Evolutionary conservation across 2,329 filamentous ascomycete species (phyloP).

Genomic region (Lecanicillium sp.): DNA sequence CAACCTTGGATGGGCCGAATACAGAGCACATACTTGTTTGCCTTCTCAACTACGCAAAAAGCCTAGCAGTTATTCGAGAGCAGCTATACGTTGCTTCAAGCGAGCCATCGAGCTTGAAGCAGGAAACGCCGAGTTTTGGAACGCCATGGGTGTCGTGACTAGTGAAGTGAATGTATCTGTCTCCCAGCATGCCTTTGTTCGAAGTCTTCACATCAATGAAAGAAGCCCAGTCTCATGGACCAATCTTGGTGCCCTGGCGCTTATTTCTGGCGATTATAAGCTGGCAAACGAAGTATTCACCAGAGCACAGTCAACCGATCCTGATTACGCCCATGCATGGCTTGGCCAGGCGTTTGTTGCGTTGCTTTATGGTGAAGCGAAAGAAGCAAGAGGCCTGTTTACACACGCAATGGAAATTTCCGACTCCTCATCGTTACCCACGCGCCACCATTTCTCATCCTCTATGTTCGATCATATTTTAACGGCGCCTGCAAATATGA

Average conservation of each 20-base stretch:
- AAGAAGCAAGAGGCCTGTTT: slow-evolving; percentile 77
- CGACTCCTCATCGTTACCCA: slow-evolving; percentile 63
- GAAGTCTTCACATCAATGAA: slow-evolving; percentile 90
- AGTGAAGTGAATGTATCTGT: slow-evolving; percentile 78
- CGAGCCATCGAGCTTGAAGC: slow-evolving; percentile 90
- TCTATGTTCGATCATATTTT: slow-evolving; percentile 78
- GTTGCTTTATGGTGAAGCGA: slow-evolving; percentile 61
- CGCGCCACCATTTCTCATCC: slow-evolving; percentile 70
- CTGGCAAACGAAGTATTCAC: slow-evolving; percentile 89
- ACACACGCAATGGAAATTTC: slow-evolving; percentile 92
- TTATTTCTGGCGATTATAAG: slow-evolving; percentile 73
- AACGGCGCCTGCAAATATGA: slow-evolving; percentile 40
- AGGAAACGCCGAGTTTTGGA: slow-evolving; percentile 95
- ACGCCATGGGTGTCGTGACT: slow-evolving; percentile 85
- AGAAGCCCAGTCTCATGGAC: slow-evolving; percentile 79
- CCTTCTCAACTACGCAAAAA: slow-evolving; percentile 44
- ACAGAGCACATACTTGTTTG: slow-evolving; percentile 66
- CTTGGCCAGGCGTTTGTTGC: slow-evolving; percentile 85
- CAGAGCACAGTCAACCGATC: slow-evolving; percentile 85
- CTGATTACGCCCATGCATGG: slow-evolving; percentile 90
- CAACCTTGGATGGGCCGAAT: slow-evolving; percentile 91
- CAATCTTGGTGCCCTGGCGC: slow-evolving; percentile 78
- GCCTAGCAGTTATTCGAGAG: slow-evolving; percentile 62
- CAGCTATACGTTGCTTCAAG: slow-evolving; percentile 87
- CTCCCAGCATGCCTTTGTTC: slow-evolving; percentile 85